Evolutionary conservation across 176 grass and related monocot genomes (phyloP).

Genomic region (Oryza glumipatula): DNA sequence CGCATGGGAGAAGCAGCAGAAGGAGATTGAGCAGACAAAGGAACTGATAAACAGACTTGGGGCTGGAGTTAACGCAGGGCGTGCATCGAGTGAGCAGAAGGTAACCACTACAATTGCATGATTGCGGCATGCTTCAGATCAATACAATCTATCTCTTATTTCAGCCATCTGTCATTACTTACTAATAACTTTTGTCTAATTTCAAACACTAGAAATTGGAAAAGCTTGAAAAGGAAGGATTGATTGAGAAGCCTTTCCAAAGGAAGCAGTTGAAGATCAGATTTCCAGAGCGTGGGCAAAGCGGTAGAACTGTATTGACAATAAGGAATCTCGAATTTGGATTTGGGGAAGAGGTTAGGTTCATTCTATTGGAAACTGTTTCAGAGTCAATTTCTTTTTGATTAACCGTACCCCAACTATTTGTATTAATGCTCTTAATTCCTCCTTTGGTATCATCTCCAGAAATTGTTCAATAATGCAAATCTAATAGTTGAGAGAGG

Average conservation of each 20-base stretch:
- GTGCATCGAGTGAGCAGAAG: constrained; percentile 96
- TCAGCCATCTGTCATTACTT: background rate
- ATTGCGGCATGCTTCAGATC: background rate
- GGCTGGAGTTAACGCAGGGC: constrained; percentile 88
- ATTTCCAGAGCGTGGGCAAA: constrained; percentile 89
- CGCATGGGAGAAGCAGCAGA: constrained; percentile 98
- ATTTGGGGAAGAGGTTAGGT: constrained; percentile 79
- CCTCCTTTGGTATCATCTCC: constrained; percentile 26
- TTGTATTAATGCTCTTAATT: background rate
- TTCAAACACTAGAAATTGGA: constrained; percentile 85
- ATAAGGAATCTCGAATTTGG: constrained; percentile 85
- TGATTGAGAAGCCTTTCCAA: constrained; percentile 92
- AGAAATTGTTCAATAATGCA: constrained; percentile 87
- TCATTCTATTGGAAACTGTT: constrained; percentile 15
- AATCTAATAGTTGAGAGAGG: constrained; percentile 91
- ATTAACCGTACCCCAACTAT: constrained; percentile 4
- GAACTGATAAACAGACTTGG: constrained; percentile 93
- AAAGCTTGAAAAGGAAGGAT: constrained; percentile 95
- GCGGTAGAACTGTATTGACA: constrained; percentile 71
- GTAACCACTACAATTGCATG: constrained; percentile 44
- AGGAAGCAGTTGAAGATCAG: constrained; percentile 97
- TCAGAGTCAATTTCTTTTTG: background rate
- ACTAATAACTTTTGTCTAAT: constrained; percentile 41
- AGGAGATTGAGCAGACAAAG: constrained; percentile 93
- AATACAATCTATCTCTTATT: background rate